Conservation (phyloP, 1,139 yeast genomes). For the Geotrichum carabidarum region DNA sequence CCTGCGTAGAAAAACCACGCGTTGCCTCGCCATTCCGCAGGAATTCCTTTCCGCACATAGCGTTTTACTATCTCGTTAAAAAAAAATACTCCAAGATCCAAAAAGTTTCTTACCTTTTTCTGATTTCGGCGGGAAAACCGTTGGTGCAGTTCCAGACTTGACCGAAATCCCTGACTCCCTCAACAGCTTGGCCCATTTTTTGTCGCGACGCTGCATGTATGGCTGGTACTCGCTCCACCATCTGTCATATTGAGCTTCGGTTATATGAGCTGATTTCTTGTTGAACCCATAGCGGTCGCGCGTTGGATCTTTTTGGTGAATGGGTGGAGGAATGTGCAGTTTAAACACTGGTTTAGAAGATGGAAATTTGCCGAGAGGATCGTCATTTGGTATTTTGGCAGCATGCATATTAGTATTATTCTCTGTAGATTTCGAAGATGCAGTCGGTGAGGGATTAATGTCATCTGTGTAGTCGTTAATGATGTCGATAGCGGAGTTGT, state of each 20-base stretch:
- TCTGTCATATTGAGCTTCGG: conserved; percentile 55
- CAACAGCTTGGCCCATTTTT: conserved; percentile 69
- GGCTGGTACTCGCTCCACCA: conserved; percentile 73
- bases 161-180: conserved; percentile 59
- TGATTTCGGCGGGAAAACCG: conserved; percentile 74
- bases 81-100: background rate
- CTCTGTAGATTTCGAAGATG: background rate
- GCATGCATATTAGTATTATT: background rate
- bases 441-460: background rate
- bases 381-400: background rate
- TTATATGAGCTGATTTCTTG: conserved; percentile 51
- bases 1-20: conserved; percentile 97
- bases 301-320: conserved; percentile 7
- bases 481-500: conserved; percentile 14
- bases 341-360: conserved; percentile 2
- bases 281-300: conserved; percentile 84
- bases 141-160: conserved; percentile 29
- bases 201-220: conserved; percentile 57
- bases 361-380: background rate
- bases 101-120: conserved; percentile 45
- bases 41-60: conserved; percentile 83
- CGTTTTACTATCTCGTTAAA: conserved; percentile 47
- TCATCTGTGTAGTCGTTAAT: conserved; percentile 17
- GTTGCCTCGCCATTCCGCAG: conserved; percentile 94
- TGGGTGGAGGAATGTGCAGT: background rate